These are phyloP conservation scores for Cenchrus fungigraminus DNA, from an alignment of 176 grass and related monocot species.

Conservation along the genomic window DNA sequence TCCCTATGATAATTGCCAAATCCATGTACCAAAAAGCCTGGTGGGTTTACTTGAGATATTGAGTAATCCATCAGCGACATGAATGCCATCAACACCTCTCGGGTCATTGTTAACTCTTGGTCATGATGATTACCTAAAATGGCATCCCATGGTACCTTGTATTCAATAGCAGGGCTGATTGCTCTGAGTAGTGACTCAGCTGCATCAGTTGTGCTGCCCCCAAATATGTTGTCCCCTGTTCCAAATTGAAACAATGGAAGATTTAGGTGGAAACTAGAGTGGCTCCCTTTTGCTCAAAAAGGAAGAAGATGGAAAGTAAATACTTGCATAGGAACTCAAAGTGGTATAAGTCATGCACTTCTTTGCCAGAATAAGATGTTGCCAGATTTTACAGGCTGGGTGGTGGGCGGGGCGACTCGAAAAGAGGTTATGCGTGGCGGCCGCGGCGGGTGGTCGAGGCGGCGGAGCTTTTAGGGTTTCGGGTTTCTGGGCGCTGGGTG, in stretches of 20 bases:
- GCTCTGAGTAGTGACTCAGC: conserved; percentile 88
- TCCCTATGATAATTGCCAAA: conserved; percentile 68
- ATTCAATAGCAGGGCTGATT: conserved; percentile 71
- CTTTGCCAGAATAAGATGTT: not conserved
- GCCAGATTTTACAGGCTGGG: not conserved
- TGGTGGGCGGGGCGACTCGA: too few species aligned
- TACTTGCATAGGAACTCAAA: not conserved
- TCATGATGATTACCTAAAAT: conserved; percentile 87
- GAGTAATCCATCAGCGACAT: conserved; percentile 95
- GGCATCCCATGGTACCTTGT: conserved; percentile 77
- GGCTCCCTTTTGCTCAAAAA: not conserved
- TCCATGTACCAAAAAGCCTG: conserved; percentile 73
- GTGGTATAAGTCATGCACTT: not conserved
- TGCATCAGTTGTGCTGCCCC: conserved; percentile 81
- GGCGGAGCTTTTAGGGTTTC: too few species aligned
- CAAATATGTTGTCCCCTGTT: conserved; percentile 98
- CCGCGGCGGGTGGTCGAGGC: too few species aligned
- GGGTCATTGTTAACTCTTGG: conserved; percentile 91
- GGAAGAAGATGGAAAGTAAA: not conserved
- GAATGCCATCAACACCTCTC: conserved; percentile 80
- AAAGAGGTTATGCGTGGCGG: too few species aligned
- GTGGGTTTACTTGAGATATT: conserved; percentile 84
- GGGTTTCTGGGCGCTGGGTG: too few species aligned
- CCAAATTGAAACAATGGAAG: conserved; percentile 40
- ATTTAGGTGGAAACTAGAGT: not conserved